Evolutionary conservation across 306 rosid genomes (phyloP).

Genomic region (Quercus gilva): DNA sequence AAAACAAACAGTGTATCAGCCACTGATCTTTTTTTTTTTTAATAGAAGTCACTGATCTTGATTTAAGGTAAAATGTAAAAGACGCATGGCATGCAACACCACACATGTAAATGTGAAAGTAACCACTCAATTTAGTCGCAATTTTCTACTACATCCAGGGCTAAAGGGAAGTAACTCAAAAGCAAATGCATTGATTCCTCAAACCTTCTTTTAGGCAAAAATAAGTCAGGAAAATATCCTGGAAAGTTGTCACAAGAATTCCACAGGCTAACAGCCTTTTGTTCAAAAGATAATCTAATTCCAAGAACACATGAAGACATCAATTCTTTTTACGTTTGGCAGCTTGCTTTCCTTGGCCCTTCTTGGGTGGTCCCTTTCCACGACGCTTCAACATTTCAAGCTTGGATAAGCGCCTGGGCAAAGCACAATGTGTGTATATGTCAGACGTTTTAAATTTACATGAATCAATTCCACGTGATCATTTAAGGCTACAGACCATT

Average conservation of each 20-base stretch:
- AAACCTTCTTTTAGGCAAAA: background rate
- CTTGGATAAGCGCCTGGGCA: constrained; percentile 65
- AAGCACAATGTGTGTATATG: constrained; percentile 11
- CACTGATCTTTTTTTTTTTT: no score
- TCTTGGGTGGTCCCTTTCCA: constrained; percentile 93
- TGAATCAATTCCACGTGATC: constrained; percentile 1
- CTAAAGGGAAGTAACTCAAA: background rate
- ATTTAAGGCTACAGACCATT: background rate
- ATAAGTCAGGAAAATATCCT: background rate
- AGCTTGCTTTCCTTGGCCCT: constrained; percentile 89
- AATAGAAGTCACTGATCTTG: background rate
- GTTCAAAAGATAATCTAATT: constrained; percentile 19
- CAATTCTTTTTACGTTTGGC: constrained; percentile 66
- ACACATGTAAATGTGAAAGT: background rate
- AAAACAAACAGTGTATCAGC: background rate
- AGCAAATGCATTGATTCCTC: background rate
- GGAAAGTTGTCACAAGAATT: constrained; percentile 4
- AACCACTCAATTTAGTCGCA: background rate
- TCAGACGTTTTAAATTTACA: constrained; percentile 2
- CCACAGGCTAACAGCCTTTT: constrained; percentile 11
- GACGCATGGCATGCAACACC: background rate
- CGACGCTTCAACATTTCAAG: constrained; percentile 96
- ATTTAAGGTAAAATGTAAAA: background rate
- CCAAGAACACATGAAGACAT: constrained; percentile 9
- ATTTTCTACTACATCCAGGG: background rate